phyloP scores from a whole-genome alignment of 768 basidiomycete species.

The Lactarius evosmus region DNA sequence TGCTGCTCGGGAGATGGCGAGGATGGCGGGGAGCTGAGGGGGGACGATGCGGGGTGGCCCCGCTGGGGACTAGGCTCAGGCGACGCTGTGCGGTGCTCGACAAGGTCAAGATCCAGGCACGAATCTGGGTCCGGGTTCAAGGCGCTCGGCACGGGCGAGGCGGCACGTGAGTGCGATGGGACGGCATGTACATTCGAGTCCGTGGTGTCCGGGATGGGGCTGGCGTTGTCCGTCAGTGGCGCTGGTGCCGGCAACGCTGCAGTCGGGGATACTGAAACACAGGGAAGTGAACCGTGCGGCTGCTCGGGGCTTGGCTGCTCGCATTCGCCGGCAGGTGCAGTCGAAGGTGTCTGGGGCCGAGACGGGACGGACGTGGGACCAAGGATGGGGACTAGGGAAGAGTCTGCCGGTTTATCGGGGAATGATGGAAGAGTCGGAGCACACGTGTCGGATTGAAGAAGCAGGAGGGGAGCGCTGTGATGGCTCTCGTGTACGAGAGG shows the following conservation, averaged over 20 bases:
- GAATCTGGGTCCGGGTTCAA: neutral
- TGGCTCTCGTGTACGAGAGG: conserved; percentile 3
- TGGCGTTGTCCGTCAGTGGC: neutral
- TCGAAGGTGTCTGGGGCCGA: neutral
- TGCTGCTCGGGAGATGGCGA: conserved; percentile 17
- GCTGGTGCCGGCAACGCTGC: neutral
- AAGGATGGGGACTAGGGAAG: neutral
- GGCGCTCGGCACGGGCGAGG: conserved; percentile 15
- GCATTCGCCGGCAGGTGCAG: neutral
- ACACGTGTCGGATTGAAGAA: neutral
- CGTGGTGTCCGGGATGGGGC: neutral
- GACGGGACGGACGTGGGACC: neutral
- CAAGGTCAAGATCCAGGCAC: neutral
- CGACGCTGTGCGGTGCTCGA: neutral
- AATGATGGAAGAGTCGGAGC: neutral
- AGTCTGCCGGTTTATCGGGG: neutral
- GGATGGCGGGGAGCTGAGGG: conserved; percentile 22
- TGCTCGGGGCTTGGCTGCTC: neutral
- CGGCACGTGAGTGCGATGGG: conserved; percentile 1
- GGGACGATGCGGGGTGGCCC: conserved; percentile 13
- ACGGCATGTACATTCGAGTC: neutral
- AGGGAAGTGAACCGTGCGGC: neutral
- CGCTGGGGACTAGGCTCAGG: neutral
- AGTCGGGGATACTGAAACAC: neutral
- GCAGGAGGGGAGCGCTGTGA: neutral